A percentile compares a stretch with the other conserved stretches of the same genome.
Evolutionary conservation across 179 eudicot species (phyloP).

Genomic region (Camellia oleifera): DNA sequence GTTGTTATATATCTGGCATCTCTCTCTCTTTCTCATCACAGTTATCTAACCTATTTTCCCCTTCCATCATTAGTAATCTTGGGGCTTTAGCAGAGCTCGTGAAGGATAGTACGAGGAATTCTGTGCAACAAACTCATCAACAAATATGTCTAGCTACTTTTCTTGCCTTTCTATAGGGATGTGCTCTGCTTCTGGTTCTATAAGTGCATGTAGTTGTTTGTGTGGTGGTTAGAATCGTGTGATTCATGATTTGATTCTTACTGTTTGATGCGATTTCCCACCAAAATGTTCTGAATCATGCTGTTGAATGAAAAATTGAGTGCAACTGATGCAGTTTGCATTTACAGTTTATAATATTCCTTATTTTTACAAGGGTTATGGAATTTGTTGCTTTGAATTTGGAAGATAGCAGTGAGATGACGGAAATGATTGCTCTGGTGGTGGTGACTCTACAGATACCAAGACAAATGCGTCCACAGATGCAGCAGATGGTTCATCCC

Average conservation of each 20-base stretch:
- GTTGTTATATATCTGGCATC: neutral
- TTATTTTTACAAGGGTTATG: neutral
- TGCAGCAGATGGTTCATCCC: constrained; percentile 57
- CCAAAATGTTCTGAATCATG: too few species aligned
- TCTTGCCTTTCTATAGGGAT: neutral
- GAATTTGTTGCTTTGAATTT: neutral
- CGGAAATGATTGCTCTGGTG: neutral
- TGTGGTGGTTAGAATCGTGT: too few species aligned
- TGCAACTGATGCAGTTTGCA: neutral
- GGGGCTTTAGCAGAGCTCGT: constrained; percentile 62
- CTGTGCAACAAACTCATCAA: constrained; percentile 54
- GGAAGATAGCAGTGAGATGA: neutral
- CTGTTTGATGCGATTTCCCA: too few species aligned
- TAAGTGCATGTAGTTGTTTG: too few species aligned
- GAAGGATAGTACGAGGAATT: constrained; percentile 58
- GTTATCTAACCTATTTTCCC: constrained; percentile 19
- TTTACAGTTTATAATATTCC: neutral
- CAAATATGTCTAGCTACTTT: constrained; percentile 32
- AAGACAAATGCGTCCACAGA: constrained; percentile 70
- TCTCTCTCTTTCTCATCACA: neutral
- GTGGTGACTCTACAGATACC: constrained; percentile 39
- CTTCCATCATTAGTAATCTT: constrained; percentile 54
- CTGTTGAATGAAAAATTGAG: too few species aligned
- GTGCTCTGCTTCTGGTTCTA: neutral
- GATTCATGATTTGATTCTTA: too few species aligned